phyloP scores from a whole-genome alignment of 2,329 filamentous ascomycete species.

The Diaporthe sp. region DNA sequence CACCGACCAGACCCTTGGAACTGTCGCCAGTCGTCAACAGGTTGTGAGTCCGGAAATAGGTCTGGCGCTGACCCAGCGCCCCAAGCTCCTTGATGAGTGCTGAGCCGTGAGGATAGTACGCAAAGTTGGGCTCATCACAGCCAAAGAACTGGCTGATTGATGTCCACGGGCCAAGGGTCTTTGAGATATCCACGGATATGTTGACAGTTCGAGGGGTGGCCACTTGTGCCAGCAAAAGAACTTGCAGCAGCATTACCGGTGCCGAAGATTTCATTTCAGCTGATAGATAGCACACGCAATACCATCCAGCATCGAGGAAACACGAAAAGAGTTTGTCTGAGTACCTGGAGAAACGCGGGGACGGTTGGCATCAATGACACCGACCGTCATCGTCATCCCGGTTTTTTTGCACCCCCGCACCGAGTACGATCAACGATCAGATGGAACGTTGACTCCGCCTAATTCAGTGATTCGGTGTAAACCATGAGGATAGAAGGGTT shows the following conservation, averaged over 20 bases:
- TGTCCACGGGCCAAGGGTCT: slow-evolving; percentile 8
- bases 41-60: slow-evolving; percentile 31
- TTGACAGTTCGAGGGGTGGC: neutral
- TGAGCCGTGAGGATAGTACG: slow-evolving; percentile 17
- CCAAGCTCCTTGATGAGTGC: slow-evolving; percentile 30
- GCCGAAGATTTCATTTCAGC: neutral
- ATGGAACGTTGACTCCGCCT: slow-evolving; percentile 16
- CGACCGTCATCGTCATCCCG: neutral
- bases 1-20: slow-evolving; percentile 28
- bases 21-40: slow-evolving; percentile 30
- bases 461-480: neutral
- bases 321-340: neutral
- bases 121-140: slow-evolving; percentile 33
- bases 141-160: slow-evolving; percentile 29
- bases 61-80: slow-evolving; percentile 11
- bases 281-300: neutral
- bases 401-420: slow-evolving; percentile 1
- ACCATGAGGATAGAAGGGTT: no score
- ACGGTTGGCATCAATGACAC: slow-evolving; percentile 1
- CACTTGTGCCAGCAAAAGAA: neutral
- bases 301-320: neutral
- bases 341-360: neutral
- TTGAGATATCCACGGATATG: slow-evolving; percentile 19
- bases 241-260: neutral
- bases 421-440: neutral